phyloP scores from a whole-genome alignment of 208 protist species.

The Giardia duodenalis region DNA sequence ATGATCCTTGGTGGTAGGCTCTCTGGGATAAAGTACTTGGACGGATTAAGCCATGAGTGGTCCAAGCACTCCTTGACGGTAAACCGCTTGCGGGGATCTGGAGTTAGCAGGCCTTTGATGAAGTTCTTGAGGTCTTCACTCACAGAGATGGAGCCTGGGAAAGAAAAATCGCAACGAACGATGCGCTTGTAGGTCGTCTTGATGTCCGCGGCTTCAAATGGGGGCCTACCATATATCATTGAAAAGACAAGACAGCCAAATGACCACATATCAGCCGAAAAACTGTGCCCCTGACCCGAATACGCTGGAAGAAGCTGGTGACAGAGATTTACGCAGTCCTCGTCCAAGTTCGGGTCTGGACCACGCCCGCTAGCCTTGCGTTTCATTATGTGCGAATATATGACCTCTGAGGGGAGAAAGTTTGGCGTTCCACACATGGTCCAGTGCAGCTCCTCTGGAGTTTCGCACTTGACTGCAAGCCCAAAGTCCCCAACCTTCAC shows the following conservation, averaged over 20 bases:
- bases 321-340: slow-evolving; percentile 19
- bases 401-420: slow-evolving; percentile 28
- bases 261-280: slow-evolving; percentile 31
- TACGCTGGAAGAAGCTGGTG: not conserved
- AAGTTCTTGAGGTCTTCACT: not conserved
- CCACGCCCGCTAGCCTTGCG: not conserved
- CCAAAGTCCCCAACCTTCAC: slow-evolving; percentile 32
- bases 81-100: not conserved
- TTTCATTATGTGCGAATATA: not conserved
- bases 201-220: slow-evolving; percentile 31
- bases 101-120: not conserved
- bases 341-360: slow-evolving; percentile 11
- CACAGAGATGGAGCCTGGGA: not conserved
- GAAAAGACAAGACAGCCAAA: slow-evolving; percentile 23
- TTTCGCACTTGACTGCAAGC: not conserved
- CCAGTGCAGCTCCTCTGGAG: not conserved
- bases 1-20: not conserved
- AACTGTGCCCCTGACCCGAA: slow-evolving; percentile 7
- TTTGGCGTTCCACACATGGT: slow-evolving; percentile 35
- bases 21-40: not conserved
- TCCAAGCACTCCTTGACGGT: not conserved
- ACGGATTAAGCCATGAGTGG: not conserved
- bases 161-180: not conserved
- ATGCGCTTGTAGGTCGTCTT: slow-evolving; percentile 29
- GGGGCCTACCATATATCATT: slow-evolving; percentile 25